A percentile compares a stretch with the other conserved stretches of the same genome.
phyloP scores from a whole-genome alignment of 2,329 filamentous ascomycete genomes.

The Volutella citrinella region DNA sequence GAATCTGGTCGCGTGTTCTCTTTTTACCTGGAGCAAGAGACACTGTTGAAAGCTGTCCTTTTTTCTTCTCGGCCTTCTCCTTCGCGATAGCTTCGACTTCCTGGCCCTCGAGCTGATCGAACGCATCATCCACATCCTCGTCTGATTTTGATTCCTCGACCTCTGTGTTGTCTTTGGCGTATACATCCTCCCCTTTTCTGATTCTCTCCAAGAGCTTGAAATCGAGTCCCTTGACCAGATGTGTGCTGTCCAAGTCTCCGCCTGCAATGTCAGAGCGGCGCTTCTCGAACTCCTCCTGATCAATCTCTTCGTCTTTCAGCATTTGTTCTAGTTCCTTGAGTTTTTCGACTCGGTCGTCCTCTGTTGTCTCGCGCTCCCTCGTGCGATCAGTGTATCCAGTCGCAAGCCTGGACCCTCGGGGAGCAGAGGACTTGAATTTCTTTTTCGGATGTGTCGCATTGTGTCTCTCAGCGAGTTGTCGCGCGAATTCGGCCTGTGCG shows the following conservation, averaged over 20 bases:
- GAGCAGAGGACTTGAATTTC: slow-evolving; percentile 74
- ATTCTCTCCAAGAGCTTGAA: slow-evolving; percentile 73
- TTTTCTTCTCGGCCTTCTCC: slow-evolving; percentile 53
- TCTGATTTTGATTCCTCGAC: slow-evolving; percentile 28
- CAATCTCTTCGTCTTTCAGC: slow-evolving; percentile 80
- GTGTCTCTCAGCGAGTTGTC: slow-evolving; percentile 75
- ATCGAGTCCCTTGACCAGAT: slow-evolving; percentile 90
- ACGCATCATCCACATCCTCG: slow-evolving; percentile 60
- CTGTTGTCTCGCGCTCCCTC: slow-evolving; percentile 55
- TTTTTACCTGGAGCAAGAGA: slow-evolving; percentile 55
- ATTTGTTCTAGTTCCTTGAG: slow-evolving; percentile 78
- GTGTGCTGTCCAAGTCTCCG: slow-evolving; percentile 75
- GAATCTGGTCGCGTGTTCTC: slow-evolving; percentile 62
- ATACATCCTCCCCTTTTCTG: slow-evolving; percentile 66
- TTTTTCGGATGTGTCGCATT: slow-evolving; percentile 56
- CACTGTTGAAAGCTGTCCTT: slow-evolving; percentile 57
- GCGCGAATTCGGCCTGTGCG: slow-evolving; percentile 69
- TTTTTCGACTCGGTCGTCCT: slow-evolving; percentile 57
- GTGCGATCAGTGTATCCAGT: slow-evolving; percentile 83
- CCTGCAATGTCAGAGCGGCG: slow-evolving; percentile 75
- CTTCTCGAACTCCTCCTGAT: slow-evolving; percentile 73
- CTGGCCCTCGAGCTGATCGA: slow-evolving; percentile 55
- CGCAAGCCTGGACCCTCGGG: slow-evolving; percentile 78
- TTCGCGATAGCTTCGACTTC: slow-evolving; percentile 53
- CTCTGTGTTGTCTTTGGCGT: slow-evolving; percentile 32